These are phyloP conservation scores for Rhizopogon roseolus DNA, from an alignment of 768 basidiomycete species.

Conservation along the genomic window DNA sequence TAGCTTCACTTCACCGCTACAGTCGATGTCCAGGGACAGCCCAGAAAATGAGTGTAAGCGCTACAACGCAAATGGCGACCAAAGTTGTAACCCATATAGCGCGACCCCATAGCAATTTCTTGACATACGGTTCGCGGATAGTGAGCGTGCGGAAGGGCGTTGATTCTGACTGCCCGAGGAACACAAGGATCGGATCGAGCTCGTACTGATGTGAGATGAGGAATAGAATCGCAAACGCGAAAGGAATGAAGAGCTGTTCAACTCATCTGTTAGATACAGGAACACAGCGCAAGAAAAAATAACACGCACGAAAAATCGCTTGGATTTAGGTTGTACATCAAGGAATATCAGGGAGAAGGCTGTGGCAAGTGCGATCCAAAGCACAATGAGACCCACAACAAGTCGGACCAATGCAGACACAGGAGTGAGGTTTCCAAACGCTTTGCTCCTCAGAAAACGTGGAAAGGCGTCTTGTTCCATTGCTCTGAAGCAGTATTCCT, in stretches of 20 bases:
- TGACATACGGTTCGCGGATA: slow-evolving; percentile 92
- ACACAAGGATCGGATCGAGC: slow-evolving; percentile 92
- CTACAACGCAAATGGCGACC: slow-evolving; percentile 70
- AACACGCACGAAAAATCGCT: slow-evolving; percentile 86
- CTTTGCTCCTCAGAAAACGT: slow-evolving; percentile 91
- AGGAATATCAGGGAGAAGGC: slow-evolving; percentile 93
- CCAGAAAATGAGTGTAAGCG: slow-evolving; percentile 89
- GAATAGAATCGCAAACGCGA: slow-evolving; percentile 83
- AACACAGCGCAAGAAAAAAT: neutral
- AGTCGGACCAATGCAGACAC: slow-evolving; percentile 85
- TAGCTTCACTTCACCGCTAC: slow-evolving; percentile 27
- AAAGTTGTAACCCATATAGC: slow-evolving; percentile 88
- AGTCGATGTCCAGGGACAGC: slow-evolving; percentile 93
- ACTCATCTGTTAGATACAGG: slow-evolving; percentile 1
- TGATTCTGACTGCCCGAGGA: slow-evolving; percentile 91
- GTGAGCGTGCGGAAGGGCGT: slow-evolving; percentile 93
- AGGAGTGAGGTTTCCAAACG: slow-evolving; percentile 96
- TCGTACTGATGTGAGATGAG: slow-evolving; percentile 96
- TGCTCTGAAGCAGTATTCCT: slow-evolving; percentile 93
- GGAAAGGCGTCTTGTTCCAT: slow-evolving; percentile 96
- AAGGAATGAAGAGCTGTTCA: slow-evolving; percentile 89
- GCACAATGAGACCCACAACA: slow-evolving; percentile 73
- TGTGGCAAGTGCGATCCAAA: slow-evolving; percentile 93
- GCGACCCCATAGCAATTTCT: slow-evolving; percentile 82
- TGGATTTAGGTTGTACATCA: slow-evolving; percentile 87